Base-by-base conservation (phyloP, 345 rosid genomes). In the Boechera retrofracta region DNA sequence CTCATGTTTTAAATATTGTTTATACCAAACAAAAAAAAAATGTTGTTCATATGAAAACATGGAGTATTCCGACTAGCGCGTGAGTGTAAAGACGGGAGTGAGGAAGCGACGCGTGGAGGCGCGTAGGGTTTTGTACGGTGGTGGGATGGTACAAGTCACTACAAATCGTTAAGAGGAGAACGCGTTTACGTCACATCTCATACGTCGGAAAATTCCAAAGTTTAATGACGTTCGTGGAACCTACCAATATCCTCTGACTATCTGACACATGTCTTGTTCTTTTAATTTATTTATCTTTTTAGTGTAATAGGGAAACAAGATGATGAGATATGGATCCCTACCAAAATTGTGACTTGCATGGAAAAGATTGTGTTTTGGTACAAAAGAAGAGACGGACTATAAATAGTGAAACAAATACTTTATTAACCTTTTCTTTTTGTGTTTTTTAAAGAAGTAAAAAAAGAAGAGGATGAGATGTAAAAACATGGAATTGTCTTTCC, bases 121-220 rank as follows among this genome's bases (percentile, higher is more conserved):
- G 64, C 32, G 66, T 61, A 21, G 11, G 36, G 1, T 10, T 6
- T n/a, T 52, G 71, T 73, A 73, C 71, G 45, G 63, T 18, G 45
- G 28, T 61, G 13, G 28, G 44, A 73, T 29, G 62, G 63, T 12
- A 16, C 56, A 21, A 21, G 24, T 21, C 24, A 21, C 24, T 21
- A 21, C 24, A 33, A 45, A 58, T 41, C 2, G 74, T 60, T 13
- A 60, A 13, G 31, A 41, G 38, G 57, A 42, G 64, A 77, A 70
- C 76, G 75, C 80, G 76, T 77, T 77, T 35, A 49, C 48, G 75
- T 77, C 66, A 69, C 53, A 48, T 45, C 1, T 35, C 47, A 48
- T 47, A 16, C 24, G 61, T 49, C 24, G 16, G 55, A 51, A 61
- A 49, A 49, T 28, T 72, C 61, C 67, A 71, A 9, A 28, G 15